Base-by-base conservation (phyloP, 2,329 filamentous ascomycete genomes). In the Fusarium sp. region DNA sequence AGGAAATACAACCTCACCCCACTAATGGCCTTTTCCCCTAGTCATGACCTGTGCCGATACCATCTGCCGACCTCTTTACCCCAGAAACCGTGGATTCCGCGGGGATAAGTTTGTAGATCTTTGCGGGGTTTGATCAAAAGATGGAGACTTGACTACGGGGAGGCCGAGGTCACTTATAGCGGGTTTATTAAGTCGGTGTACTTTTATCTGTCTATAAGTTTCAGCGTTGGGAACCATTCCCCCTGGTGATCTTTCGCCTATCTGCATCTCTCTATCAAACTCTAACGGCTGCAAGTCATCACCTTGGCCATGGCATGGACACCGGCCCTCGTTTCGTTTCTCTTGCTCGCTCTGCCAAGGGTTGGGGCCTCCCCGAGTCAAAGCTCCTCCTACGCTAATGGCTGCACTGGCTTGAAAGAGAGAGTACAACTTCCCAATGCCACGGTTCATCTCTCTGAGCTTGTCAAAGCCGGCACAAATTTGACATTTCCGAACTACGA, bases 361-460 rank as follows among this genome's bases (percentile, higher is more conserved):
- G 45, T 30, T 12, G 25, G 25, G 25, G 45, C 45, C 9, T 50
- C 45, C 25, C 45, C 45, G 7, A 50, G 45, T 4, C 45, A 50
- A 30, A 50, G 45, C 5, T 30, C 45, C 25, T n/a, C 25, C 15
- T 50, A 50, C 17, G 9, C 45, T 17, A 50, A 50, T 11, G 25
- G 25, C 8, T 50, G 45, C 25, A 15, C 25, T 50, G 25, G 25
- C 9, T 50, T 50, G 15, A 30, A 30, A 30, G 25, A 50, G 25
- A 30, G 15, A n/a, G 45, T 50, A 2, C 45, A 50, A 2, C 58
- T 61, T 8, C 58, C 58, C 8, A 45, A 47, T 20, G 43, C 58
- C 2, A 33, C 38, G 1, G 14, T 61, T 25, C 27, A 45, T 8
- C 37, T 45, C 17, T 45, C 58, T 8, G 20, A 40, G 87, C 84